phyloP scores from a whole-genome alignment of 768 basidiomycete genomes.

The Agaricus subrufescens region DNA sequence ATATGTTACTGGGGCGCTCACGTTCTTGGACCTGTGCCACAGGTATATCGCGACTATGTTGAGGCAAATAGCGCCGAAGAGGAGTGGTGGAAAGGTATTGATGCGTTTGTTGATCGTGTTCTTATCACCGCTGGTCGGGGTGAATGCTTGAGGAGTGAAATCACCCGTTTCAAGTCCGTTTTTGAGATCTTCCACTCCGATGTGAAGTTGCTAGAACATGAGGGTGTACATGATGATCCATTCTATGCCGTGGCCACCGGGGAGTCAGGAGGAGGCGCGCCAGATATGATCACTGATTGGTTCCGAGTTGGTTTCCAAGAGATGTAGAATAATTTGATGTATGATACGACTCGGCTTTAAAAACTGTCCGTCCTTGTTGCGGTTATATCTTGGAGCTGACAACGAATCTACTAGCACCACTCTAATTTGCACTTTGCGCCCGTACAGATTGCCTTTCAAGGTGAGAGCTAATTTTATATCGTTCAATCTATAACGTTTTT shows the following conservation, averaged over 20 bases:
- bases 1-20: slow-evolving; percentile 9
- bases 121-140: slow-evolving; percentile 30
- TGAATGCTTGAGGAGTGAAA: slow-evolving; percentile 30
- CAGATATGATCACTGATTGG: slow-evolving; percentile 2
- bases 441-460: too few relatives aligned
- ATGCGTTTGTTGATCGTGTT: slow-evolving; percentile 25
- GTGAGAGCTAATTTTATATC: too few relatives aligned
- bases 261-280: background rate
- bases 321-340: background rate
- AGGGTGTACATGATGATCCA: slow-evolving; percentile 11
- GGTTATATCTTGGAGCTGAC: too few relatives aligned
- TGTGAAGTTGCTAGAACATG: slow-evolving; percentile 20
- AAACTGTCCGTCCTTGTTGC: too few relatives aligned
- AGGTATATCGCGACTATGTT: slow-evolving; percentile 20
- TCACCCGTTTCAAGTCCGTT: slow-evolving; percentile 19
- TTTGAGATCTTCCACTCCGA: slow-evolving; percentile 17
- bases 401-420: too few relatives aligned
- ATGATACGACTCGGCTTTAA: too few relatives aligned
- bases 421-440: too few relatives aligned
- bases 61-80: slow-evolving; percentile 26
- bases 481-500: too few relatives aligned
- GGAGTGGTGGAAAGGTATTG: slow-evolving; percentile 28
- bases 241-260: background rate
- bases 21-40: slow-evolving; percentile 19
- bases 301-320: slow-evolving; percentile 5